A percentile compares a stretch with the other conserved stretches of the same genome.
These are phyloP conservation scores for Pichia pseudocactophila DNA, from an alignment of 805 yeast species.

Conservation along the genomic window DNA sequence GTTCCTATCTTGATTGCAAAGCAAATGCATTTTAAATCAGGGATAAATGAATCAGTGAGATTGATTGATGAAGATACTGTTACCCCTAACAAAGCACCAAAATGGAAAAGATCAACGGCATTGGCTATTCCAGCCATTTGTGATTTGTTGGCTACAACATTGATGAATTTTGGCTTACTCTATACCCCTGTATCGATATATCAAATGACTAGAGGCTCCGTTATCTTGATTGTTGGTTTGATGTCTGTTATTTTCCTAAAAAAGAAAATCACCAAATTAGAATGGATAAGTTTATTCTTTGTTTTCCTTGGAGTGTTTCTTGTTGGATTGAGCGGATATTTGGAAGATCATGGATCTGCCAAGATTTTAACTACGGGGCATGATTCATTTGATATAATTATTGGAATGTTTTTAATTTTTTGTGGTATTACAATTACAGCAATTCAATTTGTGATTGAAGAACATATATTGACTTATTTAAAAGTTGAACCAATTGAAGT, in stretches of 20 bases:
- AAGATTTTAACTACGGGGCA: slow-evolving; percentile 1
- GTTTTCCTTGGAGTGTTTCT: slow-evolving; percentile 62
- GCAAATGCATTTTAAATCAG: not conserved
- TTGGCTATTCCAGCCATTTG: slow-evolving; percentile 59
- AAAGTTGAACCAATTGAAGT: slow-evolving; percentile 52
- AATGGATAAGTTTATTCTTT: slow-evolving; percentile 59
- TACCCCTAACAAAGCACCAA: slow-evolving; percentile 7
- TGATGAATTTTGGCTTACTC: slow-evolving; percentile 66
- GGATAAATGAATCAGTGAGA: slow-evolving; percentile 2
- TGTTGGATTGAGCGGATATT: slow-evolving; percentile 64
- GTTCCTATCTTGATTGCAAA: slow-evolving; percentile 19
- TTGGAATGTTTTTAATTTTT: slow-evolving; percentile 53
- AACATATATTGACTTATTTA: slow-evolving; percentile 47
- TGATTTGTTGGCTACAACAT: slow-evolving; percentile 65
- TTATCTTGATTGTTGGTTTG: slow-evolving; percentile 67
- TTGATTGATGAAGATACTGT: not conserved
- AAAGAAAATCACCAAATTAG: slow-evolving; percentile 45
- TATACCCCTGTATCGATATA: slow-evolving; percentile 72
- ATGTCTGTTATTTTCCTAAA: slow-evolving; percentile 56
- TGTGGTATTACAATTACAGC: slow-evolving; percentile 64
- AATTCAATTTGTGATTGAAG: slow-evolving; percentile 70
- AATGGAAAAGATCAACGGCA: slow-evolving; percentile 24
- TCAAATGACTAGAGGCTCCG: slow-evolving; percentile 79
- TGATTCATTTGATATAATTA: slow-evolving; percentile 25
- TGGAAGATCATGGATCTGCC: slow-evolving; percentile 10